Evolutionary conservation across 306 rosid species (phyloP), one percentile per base, ranked within the genome.

Genomic region (Ammopiptanthus mongolicus): DNA sequence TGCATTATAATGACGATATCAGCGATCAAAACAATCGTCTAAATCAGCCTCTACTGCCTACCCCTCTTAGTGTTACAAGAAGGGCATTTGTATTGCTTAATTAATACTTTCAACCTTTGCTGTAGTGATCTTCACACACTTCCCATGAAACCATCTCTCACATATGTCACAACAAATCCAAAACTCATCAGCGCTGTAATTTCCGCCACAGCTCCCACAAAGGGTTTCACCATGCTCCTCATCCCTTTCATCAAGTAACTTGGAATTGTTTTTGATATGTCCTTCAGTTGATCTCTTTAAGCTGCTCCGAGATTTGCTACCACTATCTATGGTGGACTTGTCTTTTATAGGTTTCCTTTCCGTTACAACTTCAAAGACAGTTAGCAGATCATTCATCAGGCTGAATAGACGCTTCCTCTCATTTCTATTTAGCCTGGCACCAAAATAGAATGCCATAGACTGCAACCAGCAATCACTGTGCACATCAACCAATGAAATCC

Each of bases 151-250:
- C 93, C 93, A 88, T 78, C 84, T 86, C 80, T 86, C 86, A 3
- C 92, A 86, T 66, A 88, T 82, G 78, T 88, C 90, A 3, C 93
- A 86, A 52, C 87, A 82, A 31, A 88, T 88, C 91, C 91, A 88
- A 65, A 86, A 86, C 85, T 86, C 89, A 50, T 86, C 85, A 3
- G 80, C 84, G 3, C 44, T 81, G 81, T 84, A 89, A 58, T 84
- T 84, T 62, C 86, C 79, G 8, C 89, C 93, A 11, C 93, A 88
- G 85, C 82, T 88, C 72, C 89, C 90, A 12, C 90, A 88, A 5
- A 80, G 83, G n/a, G 88, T 84, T 47, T 88, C 88, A 0, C 81
- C 62, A 10, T 17, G 28, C 68, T 62, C 68, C 15, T 36, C 68
- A 0, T 86, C 86, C 14, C 73, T 78, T 46, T 80, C 89, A 57